A percentile compares a stretch with the other conserved stretches of the same genome.
phyloP scores from a whole-genome alignment of 495 filamentous ascomycete species.

The Penicillium subrubescens region DNA sequence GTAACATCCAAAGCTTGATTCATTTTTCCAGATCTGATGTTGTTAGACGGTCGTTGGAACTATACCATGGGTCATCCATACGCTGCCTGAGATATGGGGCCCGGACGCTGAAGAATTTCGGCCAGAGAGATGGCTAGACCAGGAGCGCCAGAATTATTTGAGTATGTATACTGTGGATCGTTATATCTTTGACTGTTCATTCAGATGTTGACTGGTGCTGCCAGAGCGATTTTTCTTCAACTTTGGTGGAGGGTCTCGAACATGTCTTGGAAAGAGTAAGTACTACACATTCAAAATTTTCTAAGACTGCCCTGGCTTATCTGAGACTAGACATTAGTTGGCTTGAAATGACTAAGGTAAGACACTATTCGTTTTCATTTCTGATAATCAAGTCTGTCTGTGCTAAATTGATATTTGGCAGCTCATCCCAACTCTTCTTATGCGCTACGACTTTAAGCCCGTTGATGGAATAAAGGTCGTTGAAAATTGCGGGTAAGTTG shows the following conservation, averaged over 20 bases:
- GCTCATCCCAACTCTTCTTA: not conserved
- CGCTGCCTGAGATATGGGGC: constrained; percentile 1
- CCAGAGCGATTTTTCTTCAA: not conserved
- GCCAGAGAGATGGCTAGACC: not conserved
- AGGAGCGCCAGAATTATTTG: not conserved
- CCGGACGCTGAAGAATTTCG: not conserved
- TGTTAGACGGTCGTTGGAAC: not conserved
- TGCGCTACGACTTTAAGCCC: not conserved
- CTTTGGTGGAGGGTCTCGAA: not conserved
- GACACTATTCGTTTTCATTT: too few species aligned
- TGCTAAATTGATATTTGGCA: not conserved
- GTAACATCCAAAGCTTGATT: not conserved
- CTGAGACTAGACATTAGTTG: not conserved
- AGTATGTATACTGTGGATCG: not conserved
- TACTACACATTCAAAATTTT: not conserved
- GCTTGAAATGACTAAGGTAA: constrained; percentile 1
- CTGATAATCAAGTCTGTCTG: too few species aligned
- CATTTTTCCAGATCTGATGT: not conserved
- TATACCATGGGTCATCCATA: not conserved
- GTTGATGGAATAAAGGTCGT: not conserved
- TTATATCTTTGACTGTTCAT: not conserved
- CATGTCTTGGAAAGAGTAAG: not conserved
- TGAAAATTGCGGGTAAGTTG: not conserved
- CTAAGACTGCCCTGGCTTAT: not conserved
- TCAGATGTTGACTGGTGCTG: not conserved